Conservation (phyloP, 2,329 filamentous ascomycete genomes). For the Fusarium caatingaense region DNA sequence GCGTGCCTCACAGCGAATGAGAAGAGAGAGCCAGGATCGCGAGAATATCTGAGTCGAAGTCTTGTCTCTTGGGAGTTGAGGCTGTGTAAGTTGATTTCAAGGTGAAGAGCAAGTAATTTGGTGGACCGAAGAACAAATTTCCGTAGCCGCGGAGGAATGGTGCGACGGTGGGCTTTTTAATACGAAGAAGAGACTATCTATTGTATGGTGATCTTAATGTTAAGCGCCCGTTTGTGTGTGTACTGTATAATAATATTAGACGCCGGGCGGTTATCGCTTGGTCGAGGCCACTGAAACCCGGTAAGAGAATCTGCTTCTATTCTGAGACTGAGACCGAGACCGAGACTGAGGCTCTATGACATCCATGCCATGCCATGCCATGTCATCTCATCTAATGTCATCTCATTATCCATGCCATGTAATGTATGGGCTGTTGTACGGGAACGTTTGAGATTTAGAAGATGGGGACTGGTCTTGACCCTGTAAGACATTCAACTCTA, state of each 20-base stretch:
- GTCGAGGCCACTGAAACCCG: conserved; percentile 37
- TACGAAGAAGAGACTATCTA: conserved; percentile 5
- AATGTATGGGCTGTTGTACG: conserved; percentile 15
- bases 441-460: conserved; percentile 14
- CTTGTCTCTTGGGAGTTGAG: conserved; percentile 6
- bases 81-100: conserved; percentile 30
- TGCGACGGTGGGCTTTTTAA: conserved; percentile 38
- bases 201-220: conserved; percentile 2
- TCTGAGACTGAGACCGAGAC: conserved; percentile 22
- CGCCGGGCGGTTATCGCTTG: conserved; percentile 38
- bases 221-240: conserved; percentile 33
- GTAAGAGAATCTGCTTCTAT: conserved; percentile 36
- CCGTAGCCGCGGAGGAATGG: conserved; percentile 42
- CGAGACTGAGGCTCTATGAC: conserved; percentile 4
- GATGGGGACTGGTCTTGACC: conserved; percentile 27
- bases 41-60: conserved; percentile 1
- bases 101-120: conserved; percentile 2
- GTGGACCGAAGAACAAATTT: conserved; percentile 41
- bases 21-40: conserved; percentile 17
- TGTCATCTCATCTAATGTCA: conserved; percentile 2
- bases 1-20: conserved; percentile 42
- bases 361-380: not conserved
- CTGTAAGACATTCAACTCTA: conserved; percentile 24
- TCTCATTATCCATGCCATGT: conserved; percentile 1
- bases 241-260: conserved; percentile 22